Evolutionary conservation across 306 rosid species (phyloP).

Genomic region (Benincasa hispida): DNA sequence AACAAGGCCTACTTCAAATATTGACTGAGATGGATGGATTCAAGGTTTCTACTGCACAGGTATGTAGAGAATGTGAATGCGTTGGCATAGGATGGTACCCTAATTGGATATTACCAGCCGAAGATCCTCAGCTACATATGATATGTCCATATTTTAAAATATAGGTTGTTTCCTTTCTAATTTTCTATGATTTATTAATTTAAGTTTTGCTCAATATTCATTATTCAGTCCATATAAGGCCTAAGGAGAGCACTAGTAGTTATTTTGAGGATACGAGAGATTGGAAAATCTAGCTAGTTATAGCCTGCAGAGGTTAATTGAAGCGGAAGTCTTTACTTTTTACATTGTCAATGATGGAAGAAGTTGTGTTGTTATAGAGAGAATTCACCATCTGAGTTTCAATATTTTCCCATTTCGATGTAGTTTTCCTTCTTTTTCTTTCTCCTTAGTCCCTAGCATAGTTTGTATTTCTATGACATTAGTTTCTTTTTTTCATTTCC

Average conservation of each 20-base stretch:
- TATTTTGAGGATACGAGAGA: background rate
- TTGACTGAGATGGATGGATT: slow-evolving; percentile 97
- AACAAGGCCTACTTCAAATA: slow-evolving; percentile 95
- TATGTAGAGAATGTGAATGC: background rate
- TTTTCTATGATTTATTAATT: background rate
- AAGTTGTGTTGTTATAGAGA: background rate
- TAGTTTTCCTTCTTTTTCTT: background rate
- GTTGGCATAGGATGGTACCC: background rate
- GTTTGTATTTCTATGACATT: background rate
- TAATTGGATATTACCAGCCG: background rate
- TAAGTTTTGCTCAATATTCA: background rate
- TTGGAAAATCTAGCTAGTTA: background rate
- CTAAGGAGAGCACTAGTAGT: background rate
- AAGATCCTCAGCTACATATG: background rate
- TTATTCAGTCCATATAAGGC: background rate
- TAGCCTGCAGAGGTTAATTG: background rate
- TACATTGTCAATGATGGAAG: background rate
- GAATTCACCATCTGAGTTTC: background rate
- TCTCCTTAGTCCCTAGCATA: background rate
- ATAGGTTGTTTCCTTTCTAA: background rate
- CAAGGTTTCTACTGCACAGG: slow-evolving; percentile 89
- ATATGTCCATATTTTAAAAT: background rate
- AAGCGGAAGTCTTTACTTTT: background rate
- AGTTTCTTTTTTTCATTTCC: background rate
- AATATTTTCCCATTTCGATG: background rate